These are phyloP conservation scores for Hymenoscyphus linearis DNA, from an alignment of 2,329 filamentous ascomycete species.

Conservation along the genomic window DNA sequence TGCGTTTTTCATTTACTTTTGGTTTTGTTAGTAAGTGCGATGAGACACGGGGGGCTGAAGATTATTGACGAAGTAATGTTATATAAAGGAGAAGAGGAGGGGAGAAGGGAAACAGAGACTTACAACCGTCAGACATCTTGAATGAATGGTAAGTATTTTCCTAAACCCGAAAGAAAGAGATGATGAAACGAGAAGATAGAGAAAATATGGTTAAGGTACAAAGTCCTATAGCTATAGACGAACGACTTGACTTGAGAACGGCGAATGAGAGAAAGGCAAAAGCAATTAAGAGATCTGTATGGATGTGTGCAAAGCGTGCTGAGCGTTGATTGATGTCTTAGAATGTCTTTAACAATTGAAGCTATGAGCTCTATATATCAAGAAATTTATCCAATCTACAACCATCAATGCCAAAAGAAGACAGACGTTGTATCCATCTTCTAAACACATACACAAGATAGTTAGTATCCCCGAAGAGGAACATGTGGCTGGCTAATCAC, in stretches of 20 bases:
- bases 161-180: background rate
- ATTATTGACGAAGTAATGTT: background rate
- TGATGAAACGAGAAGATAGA: background rate
- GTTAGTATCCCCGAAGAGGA: background rate
- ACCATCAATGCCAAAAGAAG: background rate
- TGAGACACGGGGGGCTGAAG: background rate
- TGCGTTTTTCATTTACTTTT: constrained; percentile 56
- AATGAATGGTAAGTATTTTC: background rate
- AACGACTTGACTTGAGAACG: background rate
- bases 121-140: constrained; percentile 8
- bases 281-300: background rate
- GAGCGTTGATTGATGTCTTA: constrained; percentile 5
- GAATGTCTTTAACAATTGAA: constrained; percentile 5
- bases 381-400: constrained; percentile 1
- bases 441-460: background rate
- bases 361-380: constrained; percentile 2
- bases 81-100: background rate
- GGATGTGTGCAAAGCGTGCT: background rate
- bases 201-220: background rate
- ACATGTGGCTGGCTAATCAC: constrained; percentile 5
- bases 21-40: constrained; percentile 11
- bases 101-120: background rate
- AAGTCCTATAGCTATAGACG: background rate
- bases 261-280: background rate
- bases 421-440: background rate